Evolutionary conservation across 352 stramenopile genomes (phyloP), one percentile per base, ranked within the genome.

Genomic region (Globisporangium canariense): DNA sequence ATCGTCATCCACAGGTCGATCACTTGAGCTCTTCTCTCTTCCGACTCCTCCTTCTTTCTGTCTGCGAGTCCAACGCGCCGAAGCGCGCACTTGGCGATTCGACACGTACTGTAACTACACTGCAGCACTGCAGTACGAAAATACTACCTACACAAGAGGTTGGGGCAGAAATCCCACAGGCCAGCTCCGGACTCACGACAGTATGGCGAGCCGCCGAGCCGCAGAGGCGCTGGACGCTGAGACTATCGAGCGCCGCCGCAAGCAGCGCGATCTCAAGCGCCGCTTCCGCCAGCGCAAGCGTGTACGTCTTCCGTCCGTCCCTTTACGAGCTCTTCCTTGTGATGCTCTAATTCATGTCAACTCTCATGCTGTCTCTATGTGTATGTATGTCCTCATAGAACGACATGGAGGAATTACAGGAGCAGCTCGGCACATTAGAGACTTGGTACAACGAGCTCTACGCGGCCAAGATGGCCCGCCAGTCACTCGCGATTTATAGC

Each of bases 261-360:
- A 61, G 22, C 55, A 62, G 61, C 61, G 61, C 41, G 61, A 67
- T 4, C 61, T 67, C 41, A 67, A 67, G 62, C 62, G 54, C 22
- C 62, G 62, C 62, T 67, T 60, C 22, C 62, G 62, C 14, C 32
- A 53, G 46, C 45, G 45, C 7, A 68, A 64, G 32, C 54, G 62
- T 9, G 62, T 67, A 49, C 8, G 62, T 62, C 32, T 36, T 7
- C 3, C 32, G 22, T 43, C 25, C 14, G 1, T 10, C 9, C 36
- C 36, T 13, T 41, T 41, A 3, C 11, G 36, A 41, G 9, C 36
- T 13, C 11, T 14, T 4, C 36, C 11, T 41, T 11, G 8, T 14
- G 14, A 41, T 41, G 36, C 36, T 14, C 36, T 14, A 3, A 11
- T 20, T 45, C 14, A 4, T 25, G 0, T 38, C 41, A 11, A 18